A percentile compares a stretch with the other conserved stretches of the same genome.
phyloP scores from a whole-genome alignment of 306 rosid genomes.

The Dryas drummondii region DNA sequence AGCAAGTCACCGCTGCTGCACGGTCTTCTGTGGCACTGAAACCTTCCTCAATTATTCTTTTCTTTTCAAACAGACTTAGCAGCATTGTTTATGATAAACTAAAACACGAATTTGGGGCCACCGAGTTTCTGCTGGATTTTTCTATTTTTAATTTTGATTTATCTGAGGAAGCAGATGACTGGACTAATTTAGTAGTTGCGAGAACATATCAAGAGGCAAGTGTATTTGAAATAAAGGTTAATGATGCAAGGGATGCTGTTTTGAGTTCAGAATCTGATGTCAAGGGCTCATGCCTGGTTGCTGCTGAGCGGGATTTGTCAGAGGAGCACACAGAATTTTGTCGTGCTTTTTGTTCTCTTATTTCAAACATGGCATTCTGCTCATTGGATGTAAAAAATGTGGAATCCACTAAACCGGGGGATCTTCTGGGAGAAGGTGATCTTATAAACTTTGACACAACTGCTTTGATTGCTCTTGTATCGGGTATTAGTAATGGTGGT shows the following conservation, averaged over 20 bases:
- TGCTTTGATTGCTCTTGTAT: slow-evolving; percentile 80
- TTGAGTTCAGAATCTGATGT: slow-evolving; percentile 20
- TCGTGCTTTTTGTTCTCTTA: slow-evolving; percentile 41
- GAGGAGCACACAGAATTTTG: slow-evolving; percentile 23
- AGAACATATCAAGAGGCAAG: slow-evolving; percentile 57
- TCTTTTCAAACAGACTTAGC: slow-evolving; percentile 69
- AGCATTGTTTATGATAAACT: slow-evolving; percentile 40
- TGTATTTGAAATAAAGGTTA: slow-evolving; percentile 54
- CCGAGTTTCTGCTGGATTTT: slow-evolving; percentile 48
- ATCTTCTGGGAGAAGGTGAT: slow-evolving; percentile 36
- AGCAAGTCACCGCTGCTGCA: slow-evolving; percentile 59
- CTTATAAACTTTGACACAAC: slow-evolving; percentile 84
- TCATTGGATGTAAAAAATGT: slow-evolving; percentile 20
- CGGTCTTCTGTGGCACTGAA: slow-evolving; percentile 53
- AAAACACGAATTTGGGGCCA: slow-evolving; percentile 53
- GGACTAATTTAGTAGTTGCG: slow-evolving; percentile 54
- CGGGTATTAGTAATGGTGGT: slow-evolving; percentile 85
- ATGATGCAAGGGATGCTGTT: slow-evolving; percentile 24
- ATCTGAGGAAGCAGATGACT: slow-evolving; percentile 58
- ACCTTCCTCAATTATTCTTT: slow-evolving; percentile 73
- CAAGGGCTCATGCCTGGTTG: slow-evolving; percentile 25
- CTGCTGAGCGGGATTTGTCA: slow-evolving; percentile 29
- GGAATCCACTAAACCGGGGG: slow-evolving; percentile 20
- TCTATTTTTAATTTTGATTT: slow-evolving; percentile 32
- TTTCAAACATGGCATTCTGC: slow-evolving; percentile 44